A percentile compares a stretch with the other conserved stretches of the same genome.
These are phyloP conservation scores for Aspergillus asperescens DNA, from an alignment of 495 filamentous ascomycete genomes.

Conservation along the genomic window DNA sequence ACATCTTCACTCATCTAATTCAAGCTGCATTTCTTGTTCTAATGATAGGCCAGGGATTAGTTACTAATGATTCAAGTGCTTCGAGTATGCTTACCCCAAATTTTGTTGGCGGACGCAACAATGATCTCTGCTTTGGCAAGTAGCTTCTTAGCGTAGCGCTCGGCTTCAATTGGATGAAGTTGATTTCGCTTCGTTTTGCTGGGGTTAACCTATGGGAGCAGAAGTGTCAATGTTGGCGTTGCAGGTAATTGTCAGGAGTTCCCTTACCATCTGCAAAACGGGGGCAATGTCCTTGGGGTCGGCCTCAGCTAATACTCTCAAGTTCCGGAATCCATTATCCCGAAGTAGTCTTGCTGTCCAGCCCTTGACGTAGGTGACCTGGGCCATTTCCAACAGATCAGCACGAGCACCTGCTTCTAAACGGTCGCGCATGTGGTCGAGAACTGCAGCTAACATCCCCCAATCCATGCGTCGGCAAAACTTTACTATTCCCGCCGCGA, in stretches of 20 bases:
- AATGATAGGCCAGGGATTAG: slow-evolving; percentile 5
- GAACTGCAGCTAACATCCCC: slow-evolving; percentile 66
- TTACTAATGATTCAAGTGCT: not conserved
- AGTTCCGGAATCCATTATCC: slow-evolving; percentile 68
- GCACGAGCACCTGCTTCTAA: slow-evolving; percentile 69
- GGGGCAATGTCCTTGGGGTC: slow-evolving; percentile 62
- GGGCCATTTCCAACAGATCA: slow-evolving; percentile 66
- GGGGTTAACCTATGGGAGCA: slow-evolving; percentile 27
- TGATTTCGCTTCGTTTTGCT: slow-evolving; percentile 56
- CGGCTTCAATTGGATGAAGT: slow-evolving; percentile 54
- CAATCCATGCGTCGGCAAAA: slow-evolving; percentile 73
- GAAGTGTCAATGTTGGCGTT: not conserved
- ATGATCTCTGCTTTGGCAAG: slow-evolving; percentile 64
- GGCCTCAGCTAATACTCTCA: slow-evolving; percentile 63
- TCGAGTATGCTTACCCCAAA: slow-evolving; percentile 56
- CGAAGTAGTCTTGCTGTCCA: slow-evolving; percentile 70
- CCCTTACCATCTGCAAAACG: slow-evolving; percentile 60
- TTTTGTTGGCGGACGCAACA: slow-evolving; percentile 60
- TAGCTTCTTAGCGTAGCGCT: slow-evolving; percentile 60
- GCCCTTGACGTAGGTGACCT: slow-evolving; percentile 74
- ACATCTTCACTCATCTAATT: slow-evolving; percentile 34
- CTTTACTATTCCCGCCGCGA: slow-evolving; percentile 70
- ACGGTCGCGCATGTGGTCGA: slow-evolving; percentile 73
- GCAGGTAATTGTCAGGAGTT: not conserved
- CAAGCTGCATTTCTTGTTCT: slow-evolving; percentile 43